A percentile compares a stretch with the other conserved stretches of the same genome.
These are phyloP conservation scores for Chlorella sp. DNA, from an alignment of 139 green algal species.

Conservation along the genomic window DNA sequence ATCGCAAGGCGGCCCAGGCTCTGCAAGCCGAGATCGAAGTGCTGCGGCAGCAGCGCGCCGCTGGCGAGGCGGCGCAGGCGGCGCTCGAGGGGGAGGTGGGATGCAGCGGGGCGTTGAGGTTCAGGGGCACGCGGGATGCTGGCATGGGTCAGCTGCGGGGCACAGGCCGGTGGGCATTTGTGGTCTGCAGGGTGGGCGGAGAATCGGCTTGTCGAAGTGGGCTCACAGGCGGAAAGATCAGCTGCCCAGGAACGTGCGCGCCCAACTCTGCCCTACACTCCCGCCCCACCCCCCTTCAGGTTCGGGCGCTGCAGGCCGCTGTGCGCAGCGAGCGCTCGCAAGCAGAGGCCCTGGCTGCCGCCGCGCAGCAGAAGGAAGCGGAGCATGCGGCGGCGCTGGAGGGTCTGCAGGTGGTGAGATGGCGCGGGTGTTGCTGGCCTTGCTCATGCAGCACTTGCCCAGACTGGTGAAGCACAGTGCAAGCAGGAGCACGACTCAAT, in stretches of 20 bases:
- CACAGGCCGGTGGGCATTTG: too few relatives aligned
- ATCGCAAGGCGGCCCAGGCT: slow-evolving; percentile 12
- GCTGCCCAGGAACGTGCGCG: neutral
- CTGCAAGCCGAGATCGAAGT: slow-evolving; percentile 22
- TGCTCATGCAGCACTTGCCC: too few relatives aligned
- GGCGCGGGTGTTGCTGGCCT: too few relatives aligned
- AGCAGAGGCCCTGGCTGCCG: slow-evolving; percentile 30
- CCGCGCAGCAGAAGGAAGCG: slow-evolving; percentile 31
- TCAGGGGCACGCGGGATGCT: neutral
- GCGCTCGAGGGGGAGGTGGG: slow-evolving; percentile 38
- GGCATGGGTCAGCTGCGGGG: too few relatives aligned
- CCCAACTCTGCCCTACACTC: neutral
- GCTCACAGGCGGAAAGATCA: neutral
- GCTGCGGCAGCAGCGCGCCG: slow-evolving; percentile 39
- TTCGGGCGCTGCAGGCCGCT: slow-evolving; percentile 23
- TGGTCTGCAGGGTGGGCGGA: neutral
- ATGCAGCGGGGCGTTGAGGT: neutral
- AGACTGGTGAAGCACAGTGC: too few relatives aligned
- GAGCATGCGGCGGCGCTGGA: slow-evolving; percentile 53
- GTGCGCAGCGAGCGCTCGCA: slow-evolving; percentile 25
- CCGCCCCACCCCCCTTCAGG: slow-evolving; percentile 1
- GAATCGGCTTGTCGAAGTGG: neutral
- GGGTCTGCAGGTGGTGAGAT: slow-evolving; percentile 33
- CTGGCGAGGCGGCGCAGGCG: slow-evolving; percentile 25
- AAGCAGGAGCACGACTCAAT: too few relatives aligned